A percentile compares a stretch with the other conserved stretches of the same genome.
Evolutionary conservation across 2,329 filamentous ascomycete genomes (phyloP).

Genomic region (Ceratocystiopsis brevicomis): DNA sequence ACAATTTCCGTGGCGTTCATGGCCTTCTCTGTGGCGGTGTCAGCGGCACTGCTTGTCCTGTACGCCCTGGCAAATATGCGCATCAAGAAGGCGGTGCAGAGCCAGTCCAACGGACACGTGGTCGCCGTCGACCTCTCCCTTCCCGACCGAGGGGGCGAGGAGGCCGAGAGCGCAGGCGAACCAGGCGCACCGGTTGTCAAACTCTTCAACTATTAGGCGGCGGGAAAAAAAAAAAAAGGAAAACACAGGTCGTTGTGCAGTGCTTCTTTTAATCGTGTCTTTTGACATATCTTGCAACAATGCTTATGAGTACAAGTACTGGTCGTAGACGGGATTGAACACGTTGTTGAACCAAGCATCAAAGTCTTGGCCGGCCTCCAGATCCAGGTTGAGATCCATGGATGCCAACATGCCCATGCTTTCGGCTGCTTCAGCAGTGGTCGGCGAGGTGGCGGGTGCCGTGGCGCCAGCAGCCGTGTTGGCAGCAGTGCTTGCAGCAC

Average conservation of each 20-base stretch:
- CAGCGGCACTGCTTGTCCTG: not conserved
- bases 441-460: not conserved
- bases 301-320: constrained; percentile 9
- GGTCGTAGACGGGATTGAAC: constrained; percentile 3
- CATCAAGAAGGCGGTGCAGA: not conserved
- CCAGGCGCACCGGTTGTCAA: no score
- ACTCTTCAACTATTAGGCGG: no score
- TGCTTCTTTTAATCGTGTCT: no score
- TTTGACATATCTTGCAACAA: not conserved
- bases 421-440: no score
- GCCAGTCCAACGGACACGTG: no score
- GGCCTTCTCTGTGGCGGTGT: constrained; percentile 1
- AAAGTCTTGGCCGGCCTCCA: constrained; percentile 4
- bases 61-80: not conserved
- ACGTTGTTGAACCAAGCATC: constrained; percentile 6
- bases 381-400: not conserved
- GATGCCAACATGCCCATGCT: not conserved
- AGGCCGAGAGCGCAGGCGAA: no score
- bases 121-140: no score
- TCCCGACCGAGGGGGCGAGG: no score
- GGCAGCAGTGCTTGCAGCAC: no score
- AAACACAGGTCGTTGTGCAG: no score
- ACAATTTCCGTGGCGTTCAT: constrained; percentile 5
- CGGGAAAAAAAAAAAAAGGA: no score
- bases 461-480: not conserved